Percentiles rank a stretch among this genome's conserved stretches.
These are phyloP conservation scores for Halophytophthora batemanensis DNA, from an alignment of 352 stramenopile species.

Conservation along the genomic window DNA sequence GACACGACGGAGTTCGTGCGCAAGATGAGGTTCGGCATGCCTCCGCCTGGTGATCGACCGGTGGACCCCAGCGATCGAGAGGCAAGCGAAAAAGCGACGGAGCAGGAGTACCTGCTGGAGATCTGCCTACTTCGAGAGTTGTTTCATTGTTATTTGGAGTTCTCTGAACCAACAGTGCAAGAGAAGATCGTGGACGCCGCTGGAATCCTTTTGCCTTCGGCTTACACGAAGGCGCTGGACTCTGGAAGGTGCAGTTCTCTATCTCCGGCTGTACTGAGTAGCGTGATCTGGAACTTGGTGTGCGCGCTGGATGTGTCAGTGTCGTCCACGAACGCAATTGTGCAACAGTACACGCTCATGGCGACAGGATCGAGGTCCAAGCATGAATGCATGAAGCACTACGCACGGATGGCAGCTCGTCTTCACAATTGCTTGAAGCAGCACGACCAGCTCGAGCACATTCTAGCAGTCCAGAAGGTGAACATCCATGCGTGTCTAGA, in stretches of 20 bases:
- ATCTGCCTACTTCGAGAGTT: constrained; percentile 46
- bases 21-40: constrained; percentile 37
- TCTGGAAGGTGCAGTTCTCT: constrained; percentile 8
- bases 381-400: constrained; percentile 25
- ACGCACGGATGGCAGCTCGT: constrained; percentile 23
- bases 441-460: constrained; percentile 34
- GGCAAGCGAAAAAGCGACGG: constrained; percentile 10
- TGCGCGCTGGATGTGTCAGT: constrained; percentile 49
- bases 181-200: constrained; percentile 35
- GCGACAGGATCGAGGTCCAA: constrained; percentile 8
- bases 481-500: constrained; percentile 20
- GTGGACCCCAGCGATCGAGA: constrained; percentile 13
- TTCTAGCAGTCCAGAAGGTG: constrained; percentile 29
- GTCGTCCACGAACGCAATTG: constrained; percentile 26
- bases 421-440: constrained; percentile 47
- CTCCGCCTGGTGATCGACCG: constrained; percentile 6
- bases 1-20: constrained; percentile 39
- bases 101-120: constrained; percentile 37
- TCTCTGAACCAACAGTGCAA: constrained; percentile 24
- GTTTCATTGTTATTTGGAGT: constrained; percentile 43
- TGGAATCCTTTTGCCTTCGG: constrained; percentile 40
- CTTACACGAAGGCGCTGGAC: constrained; percentile 13
- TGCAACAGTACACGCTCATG: constrained; percentile 20
- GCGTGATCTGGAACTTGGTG: constrained; percentile 50
- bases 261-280: constrained; percentile 17